phyloP scores from a whole-genome alignment of 139 green algal genomes.

The Chlamydomonas schloesseri region DNA sequence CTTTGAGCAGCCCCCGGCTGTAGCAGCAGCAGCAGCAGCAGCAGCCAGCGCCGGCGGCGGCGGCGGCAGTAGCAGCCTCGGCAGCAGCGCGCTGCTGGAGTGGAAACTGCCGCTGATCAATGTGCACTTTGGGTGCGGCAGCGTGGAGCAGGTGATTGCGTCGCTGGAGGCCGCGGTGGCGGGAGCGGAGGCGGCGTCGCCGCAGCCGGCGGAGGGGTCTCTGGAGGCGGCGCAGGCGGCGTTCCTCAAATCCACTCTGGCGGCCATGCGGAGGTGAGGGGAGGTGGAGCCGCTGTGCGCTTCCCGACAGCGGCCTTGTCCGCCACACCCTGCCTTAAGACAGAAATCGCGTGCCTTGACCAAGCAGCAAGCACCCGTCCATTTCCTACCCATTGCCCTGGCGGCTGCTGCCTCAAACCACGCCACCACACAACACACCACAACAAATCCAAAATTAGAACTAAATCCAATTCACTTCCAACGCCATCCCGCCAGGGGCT shows the following conservation, averaged over 20 bases:
- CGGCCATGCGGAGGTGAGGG: constrained; percentile 45
- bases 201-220: not conserved
- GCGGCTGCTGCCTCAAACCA: no score
- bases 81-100: constrained; percentile 7
- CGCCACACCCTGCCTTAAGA: no score
- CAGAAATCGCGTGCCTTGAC: no score
- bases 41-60: not conserved
- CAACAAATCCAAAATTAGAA: no score
- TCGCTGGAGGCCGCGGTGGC: constrained; percentile 38
- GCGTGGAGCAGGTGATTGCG: constrained; percentile 34
- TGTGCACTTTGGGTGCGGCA: constrained; percentile 41
- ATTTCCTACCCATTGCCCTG: no score
- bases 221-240: not conserved
- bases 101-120: constrained; percentile 53
- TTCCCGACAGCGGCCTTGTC: no score
- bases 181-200: not conserved
- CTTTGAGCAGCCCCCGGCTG: not conserved
- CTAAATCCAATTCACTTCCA: no score
- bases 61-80: not conserved
- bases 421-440: no score
- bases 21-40: not conserved
- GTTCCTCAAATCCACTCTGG: constrained; percentile 37
- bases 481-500: constrained; percentile 65
- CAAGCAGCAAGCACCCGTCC: no score
- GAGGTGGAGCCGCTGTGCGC: no score